phyloP scores from a whole-genome alignment of 352 stramenopile genomes.

The Pseudoperonospora humuli region DNA sequence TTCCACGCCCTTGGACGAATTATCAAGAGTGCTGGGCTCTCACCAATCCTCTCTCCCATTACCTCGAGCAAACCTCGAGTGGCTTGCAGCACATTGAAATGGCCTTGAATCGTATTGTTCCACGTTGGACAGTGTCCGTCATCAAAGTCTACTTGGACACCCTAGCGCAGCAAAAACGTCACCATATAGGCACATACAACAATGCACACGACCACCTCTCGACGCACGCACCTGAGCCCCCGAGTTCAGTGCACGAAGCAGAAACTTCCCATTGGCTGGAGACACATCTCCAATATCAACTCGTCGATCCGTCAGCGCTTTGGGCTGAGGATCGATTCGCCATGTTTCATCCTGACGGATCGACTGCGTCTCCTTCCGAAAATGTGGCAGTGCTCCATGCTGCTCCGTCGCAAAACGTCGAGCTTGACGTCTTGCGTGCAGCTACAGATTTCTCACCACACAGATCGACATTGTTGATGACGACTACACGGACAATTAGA shows the following conservation, averaged over 20 bases:
- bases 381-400: slow-evolving; percentile 72
- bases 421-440: slow-evolving; percentile 51
- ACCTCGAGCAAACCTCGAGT: slow-evolving; percentile 48
- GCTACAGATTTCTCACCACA: too few species aligned
- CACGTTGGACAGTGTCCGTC: slow-evolving; percentile 87
- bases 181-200: too few species aligned
- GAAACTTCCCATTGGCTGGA: slow-evolving; percentile 83
- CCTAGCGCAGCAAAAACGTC: slow-evolving; percentile 11
- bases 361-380: slow-evolving; percentile 56
- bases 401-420: slow-evolving; percentile 50
- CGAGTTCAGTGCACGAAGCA: slow-evolving; percentile 91
- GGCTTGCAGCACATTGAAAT: slow-evolving; percentile 90
- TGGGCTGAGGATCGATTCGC: slow-evolving; percentile 52
- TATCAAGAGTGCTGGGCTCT: slow-evolving; percentile 78
- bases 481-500: too few species aligned
- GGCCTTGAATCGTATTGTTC: slow-evolving; percentile 86
- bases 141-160: slow-evolving; percentile 75
- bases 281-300: slow-evolving; percentile 92
- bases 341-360: slow-evolving; percentile 61
- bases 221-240: slow-evolving; percentile 72
- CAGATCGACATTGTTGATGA: too few species aligned
- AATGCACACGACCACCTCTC: too few species aligned
- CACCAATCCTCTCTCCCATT: slow-evolving; percentile 15
- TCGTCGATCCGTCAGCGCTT: slow-evolving; percentile 78
- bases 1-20: slow-evolving; percentile 92